Conservation (phyloP, 257 asterid species). For the Marsdenia floribunda region DNA sequence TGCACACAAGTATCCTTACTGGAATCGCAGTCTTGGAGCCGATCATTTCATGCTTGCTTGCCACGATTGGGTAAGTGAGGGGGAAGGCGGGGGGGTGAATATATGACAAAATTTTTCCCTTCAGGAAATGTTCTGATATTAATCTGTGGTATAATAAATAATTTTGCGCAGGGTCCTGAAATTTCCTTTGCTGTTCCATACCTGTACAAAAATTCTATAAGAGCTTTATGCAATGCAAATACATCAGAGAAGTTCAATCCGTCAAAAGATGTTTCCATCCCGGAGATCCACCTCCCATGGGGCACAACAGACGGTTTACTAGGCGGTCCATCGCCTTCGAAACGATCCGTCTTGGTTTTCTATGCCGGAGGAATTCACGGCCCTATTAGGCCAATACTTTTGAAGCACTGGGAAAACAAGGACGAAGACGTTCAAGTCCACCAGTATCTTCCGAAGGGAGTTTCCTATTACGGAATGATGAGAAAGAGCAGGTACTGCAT, state of each 20-base stretch:
- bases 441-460: slow-evolving; percentile 53
- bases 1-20: slow-evolving; percentile 45
- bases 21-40: slow-evolving; percentile 74
- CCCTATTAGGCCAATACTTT: slow-evolving; percentile 67
- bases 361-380: slow-evolving; percentile 89
- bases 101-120: neutral
- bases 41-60: slow-evolving; percentile 89
- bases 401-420: slow-evolving; percentile 77
- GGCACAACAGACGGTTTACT: slow-evolving; percentile 60
- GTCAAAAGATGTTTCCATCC: slow-evolving; percentile 68
- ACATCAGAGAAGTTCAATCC: slow-evolving; percentile 69
- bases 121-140: neutral
- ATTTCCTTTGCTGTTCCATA: slow-evolving; percentile 53
- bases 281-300: slow-evolving; percentile 64
- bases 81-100: too few species aligned
- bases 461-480: slow-evolving; percentile 54
- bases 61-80: slow-evolving; percentile 65
- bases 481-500: slow-evolving; percentile 68
- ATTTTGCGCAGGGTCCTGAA: slow-evolving; percentile 58
- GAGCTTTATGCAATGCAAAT: slow-evolving; percentile 81
- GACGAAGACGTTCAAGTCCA: slow-evolving; percentile 60
- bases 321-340: slow-evolving; percentile 74
- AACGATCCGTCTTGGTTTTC: slow-evolving; percentile 55
- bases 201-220: slow-evolving; percentile 63
- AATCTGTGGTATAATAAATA: neutral